phyloP scores from a whole-genome alignment of 768 basidiomycete genomes.

The Solioccasus polychromus region DNA sequence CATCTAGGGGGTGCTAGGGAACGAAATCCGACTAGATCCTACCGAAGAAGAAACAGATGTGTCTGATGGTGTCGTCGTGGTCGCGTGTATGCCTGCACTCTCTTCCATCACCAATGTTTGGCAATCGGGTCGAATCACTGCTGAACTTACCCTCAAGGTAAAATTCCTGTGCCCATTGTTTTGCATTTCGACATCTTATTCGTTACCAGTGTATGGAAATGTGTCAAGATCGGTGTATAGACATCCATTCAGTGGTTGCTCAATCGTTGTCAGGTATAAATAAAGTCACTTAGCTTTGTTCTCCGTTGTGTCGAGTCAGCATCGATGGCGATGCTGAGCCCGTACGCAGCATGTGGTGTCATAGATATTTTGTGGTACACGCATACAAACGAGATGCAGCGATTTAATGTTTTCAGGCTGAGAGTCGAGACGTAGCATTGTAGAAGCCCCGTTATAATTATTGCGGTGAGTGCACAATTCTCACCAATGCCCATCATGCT shows the following conservation, averaged over 20 bases:
- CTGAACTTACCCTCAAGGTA: slow-evolving; percentile 55
- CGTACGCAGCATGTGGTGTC: neutral
- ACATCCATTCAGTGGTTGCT: slow-evolving; percentile 73
- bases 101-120: slow-evolving; percentile 81
- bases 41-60: slow-evolving; percentile 58
- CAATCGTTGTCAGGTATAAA: slow-evolving; percentile 52
- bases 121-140: slow-evolving; percentile 70
- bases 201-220: slow-evolving; percentile 59
- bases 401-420: too few relatives aligned
- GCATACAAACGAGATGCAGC: too few relatives aligned
- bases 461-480: neutral
- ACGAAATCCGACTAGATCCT: slow-evolving; percentile 78
- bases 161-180: slow-evolving; percentile 31
- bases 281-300: slow-evolving; percentile 8
- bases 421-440: too few relatives aligned
- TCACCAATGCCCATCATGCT: neutral
- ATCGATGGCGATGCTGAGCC: neutral
- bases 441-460: too few relatives aligned
- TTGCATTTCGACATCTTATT: neutral
- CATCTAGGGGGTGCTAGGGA: slow-evolving; percentile 51
- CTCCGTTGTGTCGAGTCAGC: neutral
- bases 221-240: slow-evolving; percentile 68
- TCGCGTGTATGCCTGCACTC: slow-evolving; percentile 88
- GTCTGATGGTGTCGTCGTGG: slow-evolving; percentile 65
- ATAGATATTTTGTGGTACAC: neutral